Base-by-base conservation (phyloP, 148 eudicot genomes). In the Fagopyrum tataricum region DNA sequence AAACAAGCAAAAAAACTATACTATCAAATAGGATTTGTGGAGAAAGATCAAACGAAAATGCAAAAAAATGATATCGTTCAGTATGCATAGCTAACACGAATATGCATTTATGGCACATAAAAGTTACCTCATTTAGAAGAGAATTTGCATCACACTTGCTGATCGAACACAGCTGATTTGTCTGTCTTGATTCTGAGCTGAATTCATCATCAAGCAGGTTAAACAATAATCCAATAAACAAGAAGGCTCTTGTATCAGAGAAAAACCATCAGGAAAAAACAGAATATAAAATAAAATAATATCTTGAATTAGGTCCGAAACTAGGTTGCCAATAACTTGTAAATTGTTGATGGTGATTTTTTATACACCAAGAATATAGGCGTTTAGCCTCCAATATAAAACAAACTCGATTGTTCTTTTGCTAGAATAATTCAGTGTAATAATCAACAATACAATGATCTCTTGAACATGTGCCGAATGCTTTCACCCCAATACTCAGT, bases 141-240 rank as follows among this genome's bases (percentile, higher is more conserved):
- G 92, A 88, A 75, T 86, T 83, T 72, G 90, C 74, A 70, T 89
- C 85, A 75, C 93, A 89, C 80, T 86, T 86, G 83, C 90, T 89
- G 79, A 89, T 89, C 44, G 93, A 89, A 74, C 93, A 89, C 81
- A 89, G 62, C 81, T 82, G 87, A 84, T 89, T 89, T 21, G 93
- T 89, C 51, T 89, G 88, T 53, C 75, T 83, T 79, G 90, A 83
- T 70, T 83, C 80, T 14, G 83, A 85, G 80, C 93, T 88, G 90
- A 41, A 42, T 52, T 39, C 51, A 39, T 44, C 78, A 82, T 61
- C 72, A 48, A 43, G 44, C 40, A 62, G 42, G 68, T 62, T 62
- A 59, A 31, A 62, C n/a, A 62, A 62, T 62, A 62, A 7, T n/a
- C 42, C 41, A 37, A 10, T 24, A 62, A 13, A 62, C n/a, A 62